Evolutionary conservation across 2,329 filamentous ascomycete species (phyloP), one percentile per base, ranked within the genome.

Genomic region (Ascochyta clinopodiicola): DNA sequence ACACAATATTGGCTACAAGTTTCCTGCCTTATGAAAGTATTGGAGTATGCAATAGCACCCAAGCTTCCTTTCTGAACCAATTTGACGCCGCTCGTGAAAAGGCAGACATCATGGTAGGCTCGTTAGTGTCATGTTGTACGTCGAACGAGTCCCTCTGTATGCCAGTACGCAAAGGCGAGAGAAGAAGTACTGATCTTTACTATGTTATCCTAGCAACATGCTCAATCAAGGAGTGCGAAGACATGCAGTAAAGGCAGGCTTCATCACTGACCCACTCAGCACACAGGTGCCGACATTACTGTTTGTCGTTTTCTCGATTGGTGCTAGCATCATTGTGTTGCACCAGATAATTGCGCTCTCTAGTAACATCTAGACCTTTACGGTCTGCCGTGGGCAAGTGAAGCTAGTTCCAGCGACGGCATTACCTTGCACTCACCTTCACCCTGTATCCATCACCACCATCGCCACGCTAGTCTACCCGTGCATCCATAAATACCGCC

Each of bases 371-470:
- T 27, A 25, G 32, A 21, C 24, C 4, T 27, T 8, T n/a, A 3
- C 6, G 10, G 13, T 25, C 6, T 15, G 34, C 34, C n/a, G n/a
- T 10, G n/a, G 6, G 29, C 10, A 46, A 12, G 57, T 62, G 32
- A 57, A 62, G 45, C 39, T 36, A 31, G 15, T 25, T 38, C 19
- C 3, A n/a, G 29, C 24, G 10, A 19, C 27, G 37, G 37, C 51
- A 62, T 56, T 29, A 12, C 24, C 32, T 22, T 24, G 29, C 50
- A 53, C 48, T 62, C 59, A 60, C 61, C 44, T 60, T 60, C 56
- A 64, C 56, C 45, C 39, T 43, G 43, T 19, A 6, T 43, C 17
- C 9, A 29, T 39, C 51, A 42, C 34, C 38, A 32, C 15, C 29
- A 24, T 13, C 39, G 32, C 15, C n/a, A 21, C 40, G 24, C 40